phyloP scores from a whole-genome alignment of 2,329 filamentous ascomycete genomes.

The Saccharata proteae region DNA sequence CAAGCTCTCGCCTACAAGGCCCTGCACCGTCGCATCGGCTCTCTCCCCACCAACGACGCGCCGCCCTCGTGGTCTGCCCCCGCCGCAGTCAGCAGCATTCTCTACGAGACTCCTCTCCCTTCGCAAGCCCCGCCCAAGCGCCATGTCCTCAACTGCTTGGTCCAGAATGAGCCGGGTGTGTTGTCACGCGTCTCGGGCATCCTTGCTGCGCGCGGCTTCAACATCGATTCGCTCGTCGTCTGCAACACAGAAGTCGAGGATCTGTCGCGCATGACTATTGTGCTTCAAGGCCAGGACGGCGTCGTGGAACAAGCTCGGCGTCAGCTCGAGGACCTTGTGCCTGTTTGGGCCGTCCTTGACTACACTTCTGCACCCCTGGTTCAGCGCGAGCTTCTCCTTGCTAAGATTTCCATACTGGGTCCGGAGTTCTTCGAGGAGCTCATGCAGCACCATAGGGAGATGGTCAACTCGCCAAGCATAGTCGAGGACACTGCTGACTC shows the following conservation, averaged over 20 bases:
- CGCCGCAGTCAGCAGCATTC: constrained; percentile 91
- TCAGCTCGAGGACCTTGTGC: constrained; percentile 91
- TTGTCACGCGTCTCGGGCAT: constrained; percentile 94
- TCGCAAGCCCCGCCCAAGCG: constrained; percentile 77
- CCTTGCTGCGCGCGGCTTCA: constrained; percentile 90
- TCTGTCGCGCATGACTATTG: constrained; percentile 96
- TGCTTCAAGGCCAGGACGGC: constrained; percentile 88
- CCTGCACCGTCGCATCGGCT: constrained; percentile 77
- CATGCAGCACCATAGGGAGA: constrained; percentile 88
- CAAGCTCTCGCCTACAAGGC: constrained; percentile 96
- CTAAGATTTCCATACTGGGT: constrained; percentile 92
- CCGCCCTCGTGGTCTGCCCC: constrained; percentile 78
- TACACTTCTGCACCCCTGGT: constrained; percentile 89
- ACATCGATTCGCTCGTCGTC: constrained; percentile 96
- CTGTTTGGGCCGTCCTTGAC: constrained; percentile 95
- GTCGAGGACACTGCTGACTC: constrained; percentile 12
- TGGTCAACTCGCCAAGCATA: constrained; percentile 43
- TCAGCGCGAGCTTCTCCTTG: constrained; percentile 86
- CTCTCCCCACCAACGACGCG: constrained; percentile 64
- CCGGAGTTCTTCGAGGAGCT: constrained; percentile 98
- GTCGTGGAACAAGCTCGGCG: constrained; percentile 94
- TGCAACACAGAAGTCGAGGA: constrained; percentile 97
- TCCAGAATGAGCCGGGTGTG: constrained; percentile 97
- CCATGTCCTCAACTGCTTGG: constrained; percentile 94
- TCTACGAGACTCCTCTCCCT: constrained; percentile 91